Base-by-base conservation (phyloP, 345 rosid genomes). In the Lepidium sativum region DNA sequence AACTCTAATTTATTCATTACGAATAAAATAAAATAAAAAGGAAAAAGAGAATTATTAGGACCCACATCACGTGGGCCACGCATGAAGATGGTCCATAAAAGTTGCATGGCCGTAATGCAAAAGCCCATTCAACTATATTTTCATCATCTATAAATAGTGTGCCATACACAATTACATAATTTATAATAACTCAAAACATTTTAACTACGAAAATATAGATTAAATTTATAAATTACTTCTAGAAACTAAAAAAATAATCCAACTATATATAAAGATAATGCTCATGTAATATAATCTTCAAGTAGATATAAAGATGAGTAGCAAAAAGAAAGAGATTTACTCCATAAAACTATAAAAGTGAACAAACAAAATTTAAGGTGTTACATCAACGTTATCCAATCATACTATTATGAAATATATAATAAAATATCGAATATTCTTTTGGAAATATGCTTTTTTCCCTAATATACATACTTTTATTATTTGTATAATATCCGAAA, bases 381-480 rank as follows among this genome's bases (percentile, higher is more conserved):
- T 71, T 55, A 71, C 75, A 71, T 71, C 75, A 71, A 71, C 75
- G 14, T 63, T 63, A 63, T 71, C 69, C 65, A 70, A 31, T 11
- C 41, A 41, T 9, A 31, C 25, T 53, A 44, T 53, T 13, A 54
- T 54, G 50, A 52, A 52, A 39, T n/a, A 33, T 27, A 35, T 2
- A 20, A 23, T 23, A 39, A 45, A 61, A 54, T 38, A 5, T 31
- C 37, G 70, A 55, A 71, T 71, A 71, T 55, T 39, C 75, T 54
- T 55, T 71, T 31, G 34, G 31, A 53, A 55, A 71, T 71, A 63
- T 71, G 55, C 52, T 18, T 38, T 40, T 60, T 44, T 52, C n/a
- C 29, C 8, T 23, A 41, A 21, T 5, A 27, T 27, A 58, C 2
- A 16, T 9, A 52, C 1, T 14, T 15, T 8, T 5, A 14, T 52